These are phyloP conservation scores for Aspergillus versicolor DNA, from an alignment of 2,329 filamentous ascomycete genomes.

Conservation along the genomic window DNA sequence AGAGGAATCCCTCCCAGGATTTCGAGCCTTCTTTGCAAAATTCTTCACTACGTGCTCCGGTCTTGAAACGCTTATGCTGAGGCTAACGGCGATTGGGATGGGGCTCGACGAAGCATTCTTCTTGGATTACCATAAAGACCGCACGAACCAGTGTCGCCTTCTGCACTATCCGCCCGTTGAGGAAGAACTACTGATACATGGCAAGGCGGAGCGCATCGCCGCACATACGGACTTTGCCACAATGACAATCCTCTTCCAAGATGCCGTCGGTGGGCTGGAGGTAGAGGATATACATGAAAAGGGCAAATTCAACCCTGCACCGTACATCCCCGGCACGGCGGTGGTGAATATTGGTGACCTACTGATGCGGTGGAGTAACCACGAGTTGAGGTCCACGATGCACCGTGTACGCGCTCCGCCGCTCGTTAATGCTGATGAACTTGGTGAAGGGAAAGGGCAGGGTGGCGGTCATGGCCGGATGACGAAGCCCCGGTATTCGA, in stretches of 20 bases:
- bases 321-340: slow-evolving; percentile 1
- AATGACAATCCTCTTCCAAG: slow-evolving; percentile 20
- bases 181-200: not conserved
- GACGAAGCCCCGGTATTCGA: not conserved
- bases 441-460: too few relatives aligned
- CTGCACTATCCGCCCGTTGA: slow-evolving; percentile 17
- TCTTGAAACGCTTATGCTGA: not conserved
- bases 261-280: slow-evolving; percentile 15
- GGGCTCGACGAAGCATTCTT: not conserved
- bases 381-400: slow-evolving; percentile 3
- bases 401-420: slow-evolving; percentile 3
- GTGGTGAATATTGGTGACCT: slow-evolving; percentile 9
- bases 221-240: slow-evolving; percentile 18
- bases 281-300: slow-evolving; percentile 6
- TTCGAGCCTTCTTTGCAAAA: slow-evolving; percentile 31
- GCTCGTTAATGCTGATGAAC: not conserved
- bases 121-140: not conserved
- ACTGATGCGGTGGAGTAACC: slow-evolving; percentile 4
- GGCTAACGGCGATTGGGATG: not conserved
- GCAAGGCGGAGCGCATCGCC: slow-evolving; percentile 9
- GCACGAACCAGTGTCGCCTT: slow-evolving; percentile 15
- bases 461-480: not conserved
- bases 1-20: slow-evolving; percentile 43
- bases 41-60: slow-evolving; percentile 33
- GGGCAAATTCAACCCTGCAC: not conserved